phyloP scores from a whole-genome alignment of 768 basidiomycete genomes.

The Termitomyces sp. region DNA sequence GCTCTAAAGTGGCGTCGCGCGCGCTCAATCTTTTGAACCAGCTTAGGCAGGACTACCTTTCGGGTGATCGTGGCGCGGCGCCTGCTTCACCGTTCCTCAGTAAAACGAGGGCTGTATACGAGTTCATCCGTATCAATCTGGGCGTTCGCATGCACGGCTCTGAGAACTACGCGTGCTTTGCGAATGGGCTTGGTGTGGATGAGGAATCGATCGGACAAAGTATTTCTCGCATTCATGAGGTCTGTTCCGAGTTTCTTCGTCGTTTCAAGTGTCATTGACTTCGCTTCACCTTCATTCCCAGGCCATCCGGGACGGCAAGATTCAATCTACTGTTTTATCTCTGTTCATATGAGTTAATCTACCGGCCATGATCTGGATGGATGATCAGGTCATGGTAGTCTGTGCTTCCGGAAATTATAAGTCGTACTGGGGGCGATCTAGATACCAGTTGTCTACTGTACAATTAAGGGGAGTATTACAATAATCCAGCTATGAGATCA shows the following conservation, averaged over 20 bases:
- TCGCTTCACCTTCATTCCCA: slow-evolving; percentile 6
- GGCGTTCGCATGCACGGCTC: slow-evolving; percentile 70
- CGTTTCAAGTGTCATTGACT: neutral
- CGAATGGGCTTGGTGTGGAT: slow-evolving; percentile 37
- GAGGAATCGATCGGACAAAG: slow-evolving; percentile 66
- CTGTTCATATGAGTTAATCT: slow-evolving; percentile 32
- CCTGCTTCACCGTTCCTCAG: slow-evolving; percentile 63
- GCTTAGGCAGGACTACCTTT: slow-evolving; percentile 50
- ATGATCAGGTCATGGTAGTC: neutral
- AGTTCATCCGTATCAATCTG: slow-evolving; percentile 60
- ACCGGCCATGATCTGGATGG: neutral
- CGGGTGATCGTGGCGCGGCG: slow-evolving; percentile 49
- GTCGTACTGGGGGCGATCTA: neutral
- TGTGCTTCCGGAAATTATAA: neutral
- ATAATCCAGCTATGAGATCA: neutral
- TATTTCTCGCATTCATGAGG: slow-evolving; percentile 71
- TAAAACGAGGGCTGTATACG: slow-evolving; percentile 61
- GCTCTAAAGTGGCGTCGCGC: slow-evolving; percentile 41
- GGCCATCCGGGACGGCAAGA: slow-evolving; percentile 49
- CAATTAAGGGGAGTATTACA: neutral
- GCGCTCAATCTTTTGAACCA: slow-evolving; percentile 39
- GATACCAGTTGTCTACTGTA: neutral
- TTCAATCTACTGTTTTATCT: slow-evolving; percentile 50
- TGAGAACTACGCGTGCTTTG: slow-evolving; percentile 54
- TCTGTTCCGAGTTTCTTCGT: slow-evolving; percentile 17